Conservation (phyloP, 108 stramenopile species). For the Aurantiochytrium sp. region DNA sequence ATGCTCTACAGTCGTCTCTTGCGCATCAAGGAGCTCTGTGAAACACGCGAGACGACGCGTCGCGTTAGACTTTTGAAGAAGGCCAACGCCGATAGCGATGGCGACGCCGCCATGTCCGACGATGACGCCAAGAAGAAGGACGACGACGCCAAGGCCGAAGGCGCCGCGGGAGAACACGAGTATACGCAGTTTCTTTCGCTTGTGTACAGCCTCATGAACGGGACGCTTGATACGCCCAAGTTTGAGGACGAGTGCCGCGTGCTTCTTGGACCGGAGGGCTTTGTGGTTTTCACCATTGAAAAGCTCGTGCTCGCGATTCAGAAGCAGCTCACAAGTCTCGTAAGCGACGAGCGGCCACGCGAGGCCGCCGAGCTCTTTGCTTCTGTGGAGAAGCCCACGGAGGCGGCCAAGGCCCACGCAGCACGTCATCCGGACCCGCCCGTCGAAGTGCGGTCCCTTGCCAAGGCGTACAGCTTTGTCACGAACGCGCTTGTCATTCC, state of each 20-base stretch:
- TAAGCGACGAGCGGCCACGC: conserved; percentile 19
- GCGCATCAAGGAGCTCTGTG: conserved; percentile 22
- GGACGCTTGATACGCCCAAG: conserved; percentile 7
- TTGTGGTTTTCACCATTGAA: conserved; percentile 38
- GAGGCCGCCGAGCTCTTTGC: neutral
- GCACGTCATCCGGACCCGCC: neutral
- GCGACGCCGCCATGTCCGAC: neutral
- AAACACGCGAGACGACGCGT: neutral
- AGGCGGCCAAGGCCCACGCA: neutral
- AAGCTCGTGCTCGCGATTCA: conserved; percentile 28
- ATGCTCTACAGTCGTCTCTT: conserved; percentile 35
- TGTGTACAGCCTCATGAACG: conserved; percentile 39
- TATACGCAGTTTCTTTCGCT: conserved; percentile 37
- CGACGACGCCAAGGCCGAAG: neutral
- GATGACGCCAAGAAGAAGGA: neutral
- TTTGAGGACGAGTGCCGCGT: conserved; percentile 51
- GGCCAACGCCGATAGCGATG: neutral
- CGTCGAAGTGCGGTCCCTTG: neutral
- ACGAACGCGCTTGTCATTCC: neutral
- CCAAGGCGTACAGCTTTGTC: neutral
- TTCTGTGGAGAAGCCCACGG: neutral
- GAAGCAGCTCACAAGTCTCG: conserved; percentile 33
- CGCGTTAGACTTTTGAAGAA: neutral
- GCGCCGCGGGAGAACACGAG: neutral
- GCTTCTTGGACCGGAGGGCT: conserved; percentile 37